Conservation (phyloP, 2,329 filamentous ascomycete genomes). For the Alternaria alternata region DNA sequence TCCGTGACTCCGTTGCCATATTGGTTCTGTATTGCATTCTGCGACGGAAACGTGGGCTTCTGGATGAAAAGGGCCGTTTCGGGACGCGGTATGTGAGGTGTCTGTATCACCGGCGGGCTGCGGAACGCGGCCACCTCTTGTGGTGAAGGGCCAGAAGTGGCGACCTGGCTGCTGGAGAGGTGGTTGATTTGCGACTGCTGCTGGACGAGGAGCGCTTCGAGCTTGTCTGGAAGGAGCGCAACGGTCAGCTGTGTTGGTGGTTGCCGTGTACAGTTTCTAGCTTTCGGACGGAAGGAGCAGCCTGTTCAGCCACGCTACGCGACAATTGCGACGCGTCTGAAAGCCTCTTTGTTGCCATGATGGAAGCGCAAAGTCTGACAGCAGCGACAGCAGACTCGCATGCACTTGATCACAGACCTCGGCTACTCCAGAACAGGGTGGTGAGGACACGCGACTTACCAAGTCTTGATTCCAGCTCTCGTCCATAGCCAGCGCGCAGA, state of each 20-base stretch:
- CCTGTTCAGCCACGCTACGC: background rate
- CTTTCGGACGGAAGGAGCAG: background rate
- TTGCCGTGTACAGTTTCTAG: background rate
- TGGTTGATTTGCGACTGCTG: conserved; percentile 59
- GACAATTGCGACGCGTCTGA: background rate
- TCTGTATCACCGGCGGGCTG: conserved; percentile 48
- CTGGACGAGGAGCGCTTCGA: conserved; percentile 54
- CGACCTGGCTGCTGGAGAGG: conserved; percentile 44
- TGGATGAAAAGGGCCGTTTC: conserved; percentile 58
- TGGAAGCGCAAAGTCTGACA: background rate
- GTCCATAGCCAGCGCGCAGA: conserved; percentile 65
- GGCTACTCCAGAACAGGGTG: conserved; percentile 9
- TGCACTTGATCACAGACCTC: conserved; percentile 7
- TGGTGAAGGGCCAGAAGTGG: conserved; percentile 36
- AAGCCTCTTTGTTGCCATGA: background rate
- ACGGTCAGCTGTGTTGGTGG: conserved; percentile 10
- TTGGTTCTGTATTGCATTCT: conserved; percentile 41
- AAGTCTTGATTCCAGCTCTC: conserved; percentile 67
- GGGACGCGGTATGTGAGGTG: conserved; percentile 54
- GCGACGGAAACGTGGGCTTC: conserved; percentile 51
- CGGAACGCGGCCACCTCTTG: conserved; percentile 47
- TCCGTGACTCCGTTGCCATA: conserved; percentile 52
- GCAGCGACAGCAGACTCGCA: background rate
- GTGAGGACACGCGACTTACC: conserved; percentile 52
- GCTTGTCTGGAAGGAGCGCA: conserved; percentile 49